Conservation (phyloP, 129 eudicot species). For the Arctium minus region DNA sequence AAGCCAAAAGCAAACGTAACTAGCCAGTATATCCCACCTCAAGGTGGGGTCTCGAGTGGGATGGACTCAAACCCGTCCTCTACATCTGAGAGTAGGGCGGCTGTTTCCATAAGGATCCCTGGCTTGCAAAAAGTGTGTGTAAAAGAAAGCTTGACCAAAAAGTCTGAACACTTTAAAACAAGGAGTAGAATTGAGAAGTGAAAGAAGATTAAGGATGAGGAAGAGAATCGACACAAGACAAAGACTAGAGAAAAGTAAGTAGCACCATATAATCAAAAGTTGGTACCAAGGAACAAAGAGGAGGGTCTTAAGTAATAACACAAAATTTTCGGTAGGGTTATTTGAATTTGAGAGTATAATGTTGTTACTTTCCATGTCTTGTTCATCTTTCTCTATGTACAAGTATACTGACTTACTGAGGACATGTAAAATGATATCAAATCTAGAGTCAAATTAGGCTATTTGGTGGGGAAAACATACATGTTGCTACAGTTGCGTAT, state of each 20-base stretch:
- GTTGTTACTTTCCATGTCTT: background rate
- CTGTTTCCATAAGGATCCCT: background rate
- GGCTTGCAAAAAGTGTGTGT: background rate
- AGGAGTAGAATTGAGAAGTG: background rate
- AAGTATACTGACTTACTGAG: background rate
- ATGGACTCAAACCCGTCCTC: background rate
- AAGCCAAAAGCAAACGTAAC: background rate
- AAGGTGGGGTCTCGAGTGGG: background rate
- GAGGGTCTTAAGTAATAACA: background rate
- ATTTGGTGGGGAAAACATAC: background rate
- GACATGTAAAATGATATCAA: background rate
- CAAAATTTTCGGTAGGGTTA: background rate
- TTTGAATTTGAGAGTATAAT: background rate
- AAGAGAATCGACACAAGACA: background rate
- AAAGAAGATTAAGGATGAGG: background rate
- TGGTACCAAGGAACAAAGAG: background rate
- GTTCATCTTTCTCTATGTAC: background rate
- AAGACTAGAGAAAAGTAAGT: background rate
- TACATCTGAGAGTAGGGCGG: background rate
- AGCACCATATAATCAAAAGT: background rate
- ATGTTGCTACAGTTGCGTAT: background rate
- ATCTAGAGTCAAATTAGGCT: background rate
- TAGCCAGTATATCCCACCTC: background rate
- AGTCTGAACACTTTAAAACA: background rate
- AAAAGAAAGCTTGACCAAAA: background rate